Base-by-base conservation (phyloP, 176 grass and related monocot genomes). In the Musa acuminata region DNA sequence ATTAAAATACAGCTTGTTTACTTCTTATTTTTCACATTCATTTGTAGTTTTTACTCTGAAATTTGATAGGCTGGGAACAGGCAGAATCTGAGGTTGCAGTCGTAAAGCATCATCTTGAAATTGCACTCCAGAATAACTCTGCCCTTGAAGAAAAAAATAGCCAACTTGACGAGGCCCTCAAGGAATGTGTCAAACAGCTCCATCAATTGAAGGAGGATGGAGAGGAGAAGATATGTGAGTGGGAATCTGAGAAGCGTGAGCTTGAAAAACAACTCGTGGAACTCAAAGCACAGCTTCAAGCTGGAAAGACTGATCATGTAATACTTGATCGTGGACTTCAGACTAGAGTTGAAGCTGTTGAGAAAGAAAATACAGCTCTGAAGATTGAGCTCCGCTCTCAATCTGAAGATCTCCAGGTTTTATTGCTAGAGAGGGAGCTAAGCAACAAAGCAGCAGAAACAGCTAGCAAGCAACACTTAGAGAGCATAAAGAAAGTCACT, bases 111-210 rank as follows among this genome's bases (percentile, higher is more conserved):
- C 93, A 96, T 80, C 83, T 96, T 63, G 93, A 96, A 84, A 84
- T 84, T 82, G 93, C 88, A 71, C 76, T 88, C 57, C 79, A 85
- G 70, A 87, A 89, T 75, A 91, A 95, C 64, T 64, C 69, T 69
- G 82, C 86, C 62, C 79, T 99, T 52, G 88, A 91, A 62, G 86
- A 87, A 78, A 85, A 87, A 80, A 79, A 95, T 62, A 89, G 22
- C 23, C 93, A 96, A 80, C 85, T 96, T 64, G 93, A 96, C 78
- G 87, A 87, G 26, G 93, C 93, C 81, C 62, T 96, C 71, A 96
- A 96, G 75, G 93, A 96, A 77, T 96, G 93, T 83, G 90, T 96
- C 89, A 96, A 96, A 65, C 93, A 96, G 89, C 78, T 92, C 74
- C 83, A 87, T 71, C 82, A 80, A 71, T 85, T 90, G 54, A 96